These are phyloP conservation scores for Camellia lanceoleosa DNA, from an alignment of 148 eudicot species.

Conservation along the genomic window DNA sequence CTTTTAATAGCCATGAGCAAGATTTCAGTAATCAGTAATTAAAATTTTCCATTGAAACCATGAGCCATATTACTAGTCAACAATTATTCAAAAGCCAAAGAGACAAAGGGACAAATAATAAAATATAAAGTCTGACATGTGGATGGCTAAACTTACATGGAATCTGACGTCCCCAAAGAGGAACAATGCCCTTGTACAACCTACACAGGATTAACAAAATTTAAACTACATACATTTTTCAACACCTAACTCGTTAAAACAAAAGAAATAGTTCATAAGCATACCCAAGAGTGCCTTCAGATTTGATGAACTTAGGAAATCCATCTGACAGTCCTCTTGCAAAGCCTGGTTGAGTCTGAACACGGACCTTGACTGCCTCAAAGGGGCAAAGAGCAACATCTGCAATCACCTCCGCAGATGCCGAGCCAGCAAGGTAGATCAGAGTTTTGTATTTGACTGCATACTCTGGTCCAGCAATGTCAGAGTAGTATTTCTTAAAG, in stretches of 20 bases:
- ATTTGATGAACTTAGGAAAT: conserved; percentile 50
- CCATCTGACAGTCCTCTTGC: conserved; percentile 71
- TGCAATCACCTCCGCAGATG: conserved; percentile 77
- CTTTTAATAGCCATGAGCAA: neutral
- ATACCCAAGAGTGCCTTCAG: conserved; percentile 64
- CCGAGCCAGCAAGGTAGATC: conserved; percentile 67
- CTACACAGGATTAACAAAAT: conserved; percentile 11
- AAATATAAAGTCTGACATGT: neutral
- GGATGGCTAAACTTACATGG: conserved; percentile 44
- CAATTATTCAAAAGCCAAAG: neutral
- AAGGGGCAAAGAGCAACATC: conserved; percentile 71
- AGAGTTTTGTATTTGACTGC: conserved; percentile 61
- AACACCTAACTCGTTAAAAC: neutral
- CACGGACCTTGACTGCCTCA: conserved; percentile 77
- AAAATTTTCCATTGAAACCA: neutral
- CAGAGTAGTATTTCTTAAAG: conserved; percentile 73
- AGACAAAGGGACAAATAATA: neutral
- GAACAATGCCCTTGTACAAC: conserved; percentile 37
- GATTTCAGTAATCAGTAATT: neutral
- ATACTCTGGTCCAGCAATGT: conserved; percentile 60
- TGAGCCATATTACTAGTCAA: neutral
- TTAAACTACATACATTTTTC: neutral
- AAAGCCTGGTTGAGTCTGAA: conserved; percentile 74
- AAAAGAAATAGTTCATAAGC: neutral
- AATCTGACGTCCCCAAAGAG: conserved; percentile 24